Evolutionary conservation across 2,329 filamentous ascomycete species (phyloP), one percentile per base, ranked within the genome.

Genomic region (Pseudogymnoascus sp.): DNA sequence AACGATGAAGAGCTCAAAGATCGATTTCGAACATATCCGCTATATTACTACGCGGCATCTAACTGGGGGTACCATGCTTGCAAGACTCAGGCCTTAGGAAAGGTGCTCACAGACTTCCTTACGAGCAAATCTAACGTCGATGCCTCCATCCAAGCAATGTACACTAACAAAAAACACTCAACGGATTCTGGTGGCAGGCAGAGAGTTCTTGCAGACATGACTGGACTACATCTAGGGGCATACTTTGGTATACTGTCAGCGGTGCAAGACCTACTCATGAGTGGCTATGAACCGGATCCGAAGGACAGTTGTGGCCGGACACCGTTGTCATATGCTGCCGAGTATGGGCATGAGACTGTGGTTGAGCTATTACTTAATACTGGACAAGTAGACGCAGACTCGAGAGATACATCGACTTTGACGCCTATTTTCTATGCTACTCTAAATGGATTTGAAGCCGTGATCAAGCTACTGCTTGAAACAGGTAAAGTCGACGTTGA

Each of bases 1-100:
- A 30, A 12, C 34, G 62, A 25, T 25, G 58, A 25, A 6, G 60
- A 25, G 22, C 22, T 25, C 20, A 47, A 61, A 2, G 60, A 62
- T 25, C 6, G 54, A 61, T 38, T 38, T 61, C 12, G 60, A 62
- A 14, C 3, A 25, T 25, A 25, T 25, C 20, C 63, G 32, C 18
- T 30, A n/a, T 35, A 3, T 22, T 60, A 64, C 35, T n/a, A 25
- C 11, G 22, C 22, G 22, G 22, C 22, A 25, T 25, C 2, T 25
- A 12, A 67, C 5, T 68, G 66, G 39, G 20, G 59, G 9, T 67
- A 67, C 43, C 22, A 25, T 25, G 22, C 22, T 25, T 25, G 5
- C 22, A 5, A 25, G 22, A 5, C 22, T 25, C 22, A 25, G 22
- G 4, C 22, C 22, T 25, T 25, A 25, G 22, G 22, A 25, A 25